Evolutionary conservation across 2,329 filamentous ascomycete genomes (phyloP).

Genomic region (Fusarium clavum): DNA sequence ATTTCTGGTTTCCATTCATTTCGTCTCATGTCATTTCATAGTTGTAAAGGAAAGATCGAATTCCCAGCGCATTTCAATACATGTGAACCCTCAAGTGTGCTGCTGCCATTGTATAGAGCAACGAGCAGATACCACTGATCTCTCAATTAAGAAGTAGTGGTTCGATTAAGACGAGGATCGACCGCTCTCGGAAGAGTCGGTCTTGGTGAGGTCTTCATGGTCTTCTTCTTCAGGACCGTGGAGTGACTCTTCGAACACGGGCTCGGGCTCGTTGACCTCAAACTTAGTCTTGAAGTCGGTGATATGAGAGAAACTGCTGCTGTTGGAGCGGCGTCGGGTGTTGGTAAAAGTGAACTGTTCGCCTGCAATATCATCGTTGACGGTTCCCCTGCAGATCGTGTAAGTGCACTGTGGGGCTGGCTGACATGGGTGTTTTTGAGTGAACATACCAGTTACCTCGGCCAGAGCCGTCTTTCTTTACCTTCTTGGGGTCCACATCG

Average conservation of each 20-base stretch:
- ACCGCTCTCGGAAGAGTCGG: constrained; percentile 69
- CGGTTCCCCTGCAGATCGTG: constrained; percentile 73
- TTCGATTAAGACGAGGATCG: constrained; percentile 66
- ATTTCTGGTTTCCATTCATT: constrained; percentile 41
- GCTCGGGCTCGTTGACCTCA: constrained; percentile 88
- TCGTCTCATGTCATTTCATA: constrained; percentile 47
- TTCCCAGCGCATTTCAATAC: constrained; percentile 34
- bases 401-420: constrained; percentile 28
- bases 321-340: constrained; percentile 91
- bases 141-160: constrained; percentile 12
- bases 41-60: constrained; percentile 35
- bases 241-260: constrained; percentile 88
- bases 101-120: constrained; percentile 48
- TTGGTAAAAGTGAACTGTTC: constrained; percentile 86
- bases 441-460: constrained; percentile 89
- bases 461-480: constrained; percentile 95
- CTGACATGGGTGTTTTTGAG: background rate
- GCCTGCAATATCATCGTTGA: constrained; percentile 87
- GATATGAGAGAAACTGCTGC: constrained; percentile 77
- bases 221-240: constrained; percentile 75
- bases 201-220: constrained; percentile 65
- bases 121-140: constrained; percentile 40
- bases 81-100: constrained; percentile 35
- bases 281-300: constrained; percentile 96
- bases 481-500: constrained; percentile 88